Base-by-base conservation (phyloP, 2,329 filamentous ascomycete species). In the Ceratocystis destructans region DNA sequence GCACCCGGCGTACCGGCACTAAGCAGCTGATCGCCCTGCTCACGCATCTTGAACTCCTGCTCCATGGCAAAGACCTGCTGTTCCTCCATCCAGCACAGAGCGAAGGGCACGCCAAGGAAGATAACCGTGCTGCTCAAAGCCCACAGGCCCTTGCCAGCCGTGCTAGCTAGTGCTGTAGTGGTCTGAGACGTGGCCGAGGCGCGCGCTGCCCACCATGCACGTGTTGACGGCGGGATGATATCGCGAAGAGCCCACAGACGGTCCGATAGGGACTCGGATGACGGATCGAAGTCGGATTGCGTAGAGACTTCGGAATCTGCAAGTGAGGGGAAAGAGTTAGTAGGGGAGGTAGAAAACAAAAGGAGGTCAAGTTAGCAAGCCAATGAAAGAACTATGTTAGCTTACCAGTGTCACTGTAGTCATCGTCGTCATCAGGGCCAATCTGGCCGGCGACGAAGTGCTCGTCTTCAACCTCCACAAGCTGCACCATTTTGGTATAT, bases 51-150 rank as follows among this genome's bases (percentile, higher is more conserved):
- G 84, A 92, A 91, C 80, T 96, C 93, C 77, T 91, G 86, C 85
- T 99, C 94, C 90, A 96, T 95, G 80, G 96, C 93, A 70, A 93
- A 82, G 75, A 96, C 86, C 80, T 96, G 90, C 82, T 96, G 91
- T 81, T 99, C 94, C 81, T 99, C 94, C 70, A 88, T 87, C 75
- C 91, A 93, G 67, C 91, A 93, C 71, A 99, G 81, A 68, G 91
- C 92, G 82, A 91, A 97, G 66, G 94, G 94, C 64, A 97, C 90
- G 72, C 91, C 92, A 70, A 97, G 79, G 74, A 99, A 80, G 74
- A 99, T 83, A 68, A 90, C 90, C 69, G 88, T 92, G 70, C 92
- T 96, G 77, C 87, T 90, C 68, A 99, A 79, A 66, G 96, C 86
- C 90, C 91, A 99, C 71, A 96, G 80, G 66, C 89, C 85, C 80